phyloP scores from a whole-genome alignment of 2,329 filamentous ascomycete genomes.

The Cryphonectria naterciae region DNA sequence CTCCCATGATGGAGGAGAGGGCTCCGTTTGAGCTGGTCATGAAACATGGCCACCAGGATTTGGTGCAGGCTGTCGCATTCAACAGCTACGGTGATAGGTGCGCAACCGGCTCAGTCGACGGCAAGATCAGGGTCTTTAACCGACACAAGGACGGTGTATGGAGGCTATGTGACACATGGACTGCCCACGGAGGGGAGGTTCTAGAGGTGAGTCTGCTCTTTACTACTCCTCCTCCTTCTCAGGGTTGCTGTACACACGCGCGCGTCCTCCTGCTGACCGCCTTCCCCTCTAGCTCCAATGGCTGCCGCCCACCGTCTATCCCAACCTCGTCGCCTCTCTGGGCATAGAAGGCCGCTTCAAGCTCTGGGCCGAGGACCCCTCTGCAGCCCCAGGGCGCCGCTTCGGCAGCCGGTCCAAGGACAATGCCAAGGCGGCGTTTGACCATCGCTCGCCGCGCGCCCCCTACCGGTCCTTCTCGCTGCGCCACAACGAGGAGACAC shows the following conservation, averaged over 20 bases:
- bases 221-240: not conserved
- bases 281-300: conserved; percentile 72
- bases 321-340: conserved; percentile 82
- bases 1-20: conserved; percentile 47
- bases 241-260: not conserved
- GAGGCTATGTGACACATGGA: conserved; percentile 85
- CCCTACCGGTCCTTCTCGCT: conserved; percentile 84
- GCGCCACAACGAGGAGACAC: conserved; percentile 76
- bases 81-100: conserved; percentile 92
- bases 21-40: conserved; percentile 63
- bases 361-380: conserved; percentile 90
- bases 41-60: conserved; percentile 75
- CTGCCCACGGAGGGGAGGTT: conserved; percentile 87
- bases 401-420: conserved; percentile 68
- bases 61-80: conserved; percentile 84
- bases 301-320: conserved; percentile 88
- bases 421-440: conserved; percentile 55
- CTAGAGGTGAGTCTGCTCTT: conserved; percentile 68
- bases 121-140: conserved; percentile 91
- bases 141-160: conserved; percentile 77
- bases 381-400: conserved; percentile 76
- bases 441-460: conserved; percentile 61
- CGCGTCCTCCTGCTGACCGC: conserved; percentile 29
- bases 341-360: conserved; percentile 89
- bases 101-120: conserved; percentile 88